Evolutionary conservation across 1,139 yeast species (phyloP).

Genomic region (Debaryomycetaceae sp.): DNA sequence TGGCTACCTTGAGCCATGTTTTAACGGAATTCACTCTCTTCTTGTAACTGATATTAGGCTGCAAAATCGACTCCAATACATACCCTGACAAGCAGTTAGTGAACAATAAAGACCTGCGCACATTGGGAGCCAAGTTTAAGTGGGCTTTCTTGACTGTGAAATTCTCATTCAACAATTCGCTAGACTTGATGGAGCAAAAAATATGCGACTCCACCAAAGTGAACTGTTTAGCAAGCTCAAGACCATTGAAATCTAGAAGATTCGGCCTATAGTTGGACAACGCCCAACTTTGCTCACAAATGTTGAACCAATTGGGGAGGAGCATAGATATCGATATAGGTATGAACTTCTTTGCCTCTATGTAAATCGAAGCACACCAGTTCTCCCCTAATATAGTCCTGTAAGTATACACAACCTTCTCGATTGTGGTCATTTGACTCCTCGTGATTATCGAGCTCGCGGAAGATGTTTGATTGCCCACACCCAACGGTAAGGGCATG

Average conservation of each 20-base stretch:
- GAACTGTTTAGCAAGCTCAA: constrained; percentile 81
- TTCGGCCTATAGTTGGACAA: constrained; percentile 48
- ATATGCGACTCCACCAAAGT: constrained; percentile 75
- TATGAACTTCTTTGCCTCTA: constrained; percentile 23
- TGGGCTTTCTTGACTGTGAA: constrained; percentile 64
- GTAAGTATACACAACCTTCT: constrained; percentile 45
- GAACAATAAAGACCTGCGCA: constrained; percentile 62
- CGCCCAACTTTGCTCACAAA: constrained; percentile 47
- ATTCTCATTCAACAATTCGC: constrained; percentile 72
- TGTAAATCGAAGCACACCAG: constrained; percentile 39
- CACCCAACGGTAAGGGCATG: constrained; percentile 42
- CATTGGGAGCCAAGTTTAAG: constrained; percentile 67
- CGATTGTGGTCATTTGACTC: constrained; percentile 40
- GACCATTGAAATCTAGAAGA: constrained; percentile 67
- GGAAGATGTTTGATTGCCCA: constrained; percentile 41
- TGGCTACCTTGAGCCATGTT: constrained; percentile 81
- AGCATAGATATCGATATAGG: constrained; percentile 25
- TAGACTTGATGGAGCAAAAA: constrained; percentile 63
- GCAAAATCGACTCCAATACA: constrained; percentile 74
- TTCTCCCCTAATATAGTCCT: constrained; percentile 48
- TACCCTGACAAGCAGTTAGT: constrained; percentile 81
- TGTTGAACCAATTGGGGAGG: constrained; percentile 35
- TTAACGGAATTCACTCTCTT: constrained; percentile 59
- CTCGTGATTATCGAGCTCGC: constrained; percentile 35
- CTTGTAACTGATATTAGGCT: constrained; percentile 47